These are phyloP conservation scores for Aspergillus fijiensis DNA, from an alignment of 2,329 filamentous ascomycete genomes.

Conservation along the genomic window DNA sequence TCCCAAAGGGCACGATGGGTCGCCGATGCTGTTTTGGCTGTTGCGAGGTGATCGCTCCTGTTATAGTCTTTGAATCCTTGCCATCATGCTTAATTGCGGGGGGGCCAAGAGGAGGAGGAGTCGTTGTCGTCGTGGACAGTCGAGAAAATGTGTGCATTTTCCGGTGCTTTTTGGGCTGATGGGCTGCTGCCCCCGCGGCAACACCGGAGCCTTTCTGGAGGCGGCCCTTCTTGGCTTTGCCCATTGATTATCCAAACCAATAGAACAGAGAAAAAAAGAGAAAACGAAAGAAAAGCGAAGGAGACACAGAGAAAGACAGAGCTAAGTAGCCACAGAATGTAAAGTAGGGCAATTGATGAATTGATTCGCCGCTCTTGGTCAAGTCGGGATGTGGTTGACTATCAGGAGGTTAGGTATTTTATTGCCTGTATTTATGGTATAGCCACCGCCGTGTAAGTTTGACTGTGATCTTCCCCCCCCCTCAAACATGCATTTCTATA, in stretches of 20 bases:
- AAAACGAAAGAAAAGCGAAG: too few species aligned
- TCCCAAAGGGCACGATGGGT: conserved; percentile 42
- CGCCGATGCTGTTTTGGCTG: conserved; percentile 27
- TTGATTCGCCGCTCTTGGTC: too few species aligned
- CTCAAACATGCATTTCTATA: too few species aligned
- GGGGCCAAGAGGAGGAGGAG: neutral
- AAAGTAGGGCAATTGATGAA: too few species aligned
- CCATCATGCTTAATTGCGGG: conserved; percentile 7
- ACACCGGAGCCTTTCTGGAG: conserved; percentile 6
- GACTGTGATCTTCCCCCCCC: too few species aligned
- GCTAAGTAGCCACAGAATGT: too few species aligned
- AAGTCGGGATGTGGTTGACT: too few species aligned
- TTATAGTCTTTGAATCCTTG: conserved; percentile 8
- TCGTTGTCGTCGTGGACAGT: conserved; percentile 23
- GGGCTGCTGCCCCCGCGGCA: conserved; percentile 2
- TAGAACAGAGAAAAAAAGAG: too few species aligned
- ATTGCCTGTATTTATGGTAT: neutral
- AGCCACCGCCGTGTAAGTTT: neutral
- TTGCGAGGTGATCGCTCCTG: neutral
- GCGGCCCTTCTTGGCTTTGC: conserved; percentile 24
- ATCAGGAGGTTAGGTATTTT: too few species aligned
- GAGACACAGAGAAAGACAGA: too few species aligned
- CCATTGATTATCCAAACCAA: conserved; percentile 16
- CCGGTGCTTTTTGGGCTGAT: conserved; percentile 16
- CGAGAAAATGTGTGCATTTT: conserved; percentile 32